phyloP scores from a whole-genome alignment of 2,329 filamentous ascomycete species.

The Ceratocystis eucalypticola region DNA sequence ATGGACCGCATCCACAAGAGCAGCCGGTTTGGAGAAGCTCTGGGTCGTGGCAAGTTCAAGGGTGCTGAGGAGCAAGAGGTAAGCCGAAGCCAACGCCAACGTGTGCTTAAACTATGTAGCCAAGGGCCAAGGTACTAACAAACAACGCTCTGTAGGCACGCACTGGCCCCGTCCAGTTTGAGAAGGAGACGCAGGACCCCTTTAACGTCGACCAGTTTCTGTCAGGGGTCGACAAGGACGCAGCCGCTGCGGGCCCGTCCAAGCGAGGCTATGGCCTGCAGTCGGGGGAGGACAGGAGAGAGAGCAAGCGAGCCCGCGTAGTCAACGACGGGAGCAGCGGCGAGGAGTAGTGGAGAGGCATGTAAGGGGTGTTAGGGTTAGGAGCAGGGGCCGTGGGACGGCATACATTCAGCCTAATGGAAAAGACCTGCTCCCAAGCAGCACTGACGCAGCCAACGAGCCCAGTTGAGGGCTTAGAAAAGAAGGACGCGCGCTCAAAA shows the following conservation, averaged over 20 bases:
- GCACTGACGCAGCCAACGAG: too few relatives aligned
- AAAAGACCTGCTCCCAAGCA: too few relatives aligned
- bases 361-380: too few relatives aligned
- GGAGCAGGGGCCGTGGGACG: too few relatives aligned
- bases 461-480: too few relatives aligned
- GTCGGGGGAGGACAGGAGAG: slow-evolving; percentile 39
- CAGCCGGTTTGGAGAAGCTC: slow-evolving; percentile 68
- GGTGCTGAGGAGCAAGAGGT: slow-evolving; percentile 72
- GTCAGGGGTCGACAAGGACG: slow-evolving; percentile 55
- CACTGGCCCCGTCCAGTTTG: slow-evolving; percentile 90
- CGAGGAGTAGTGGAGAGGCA: background rate
- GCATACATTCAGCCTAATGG: too few relatives aligned
- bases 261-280: slow-evolving; percentile 69
- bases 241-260: slow-evolving; percentile 31
- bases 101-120: background rate
- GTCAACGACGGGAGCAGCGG: slow-evolving; percentile 48
- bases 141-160: slow-evolving; percentile 40
- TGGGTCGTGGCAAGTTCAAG: slow-evolving; percentile 85
- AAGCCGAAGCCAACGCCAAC: slow-evolving; percentile 25
- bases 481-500: too few relatives aligned
- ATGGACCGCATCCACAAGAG: slow-evolving; percentile 80
- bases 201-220: slow-evolving; percentile 95
- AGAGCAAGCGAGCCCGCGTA: slow-evolving; percentile 61
- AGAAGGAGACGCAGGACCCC: slow-evolving; percentile 72
- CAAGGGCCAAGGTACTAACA: background rate